Percentiles rank a stretch among this genome's conserved stretches.
phyloP scores from a whole-genome alignment of 176 grass and related monocot genomes.

The Avena sativa region DNA sequence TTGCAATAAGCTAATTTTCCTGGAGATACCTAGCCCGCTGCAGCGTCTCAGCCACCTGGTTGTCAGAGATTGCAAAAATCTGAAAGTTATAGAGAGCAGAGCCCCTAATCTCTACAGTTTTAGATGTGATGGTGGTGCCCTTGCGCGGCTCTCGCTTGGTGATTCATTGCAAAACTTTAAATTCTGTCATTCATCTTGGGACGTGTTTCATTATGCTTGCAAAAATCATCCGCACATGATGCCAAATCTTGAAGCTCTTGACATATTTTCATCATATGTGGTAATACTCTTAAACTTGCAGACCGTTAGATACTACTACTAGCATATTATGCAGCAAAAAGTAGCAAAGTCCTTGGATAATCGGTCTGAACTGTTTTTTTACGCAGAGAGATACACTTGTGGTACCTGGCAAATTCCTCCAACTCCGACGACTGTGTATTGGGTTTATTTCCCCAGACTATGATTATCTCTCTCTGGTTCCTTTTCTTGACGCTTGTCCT shows the following conservation, averaged over 20 bases:
- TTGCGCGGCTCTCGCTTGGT: not conserved
- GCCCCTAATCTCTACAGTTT: conserved; percentile 4
- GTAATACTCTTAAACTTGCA: not conserved
- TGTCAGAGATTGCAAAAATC: not conserved
- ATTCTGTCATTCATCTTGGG: not conserved
- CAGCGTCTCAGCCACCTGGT: not conserved
- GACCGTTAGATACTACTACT: not conserved
- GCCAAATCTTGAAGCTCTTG: conserved; percentile 5
- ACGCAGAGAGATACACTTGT: not conserved
- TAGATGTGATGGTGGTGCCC: not conserved
- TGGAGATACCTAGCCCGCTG: not conserved
- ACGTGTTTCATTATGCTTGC: not conserved
- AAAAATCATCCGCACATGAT: not conserved
- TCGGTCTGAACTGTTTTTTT: not conserved
- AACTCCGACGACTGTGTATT: not conserved
- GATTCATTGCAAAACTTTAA: not conserved
- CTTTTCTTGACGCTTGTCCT: conserved; percentile 17
- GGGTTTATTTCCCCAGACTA: not conserved
- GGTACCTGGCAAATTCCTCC: not conserved
- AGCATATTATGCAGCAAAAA: not conserved
- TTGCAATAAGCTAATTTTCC: not conserved
- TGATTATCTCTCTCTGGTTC: not conserved
- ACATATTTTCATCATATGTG: not conserved
- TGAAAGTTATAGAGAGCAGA: not conserved
- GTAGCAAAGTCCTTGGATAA: not conserved